Base-by-base conservation (phyloP, 2,329 filamentous ascomycete species). In the Periconia macrospinosa region DNA sequence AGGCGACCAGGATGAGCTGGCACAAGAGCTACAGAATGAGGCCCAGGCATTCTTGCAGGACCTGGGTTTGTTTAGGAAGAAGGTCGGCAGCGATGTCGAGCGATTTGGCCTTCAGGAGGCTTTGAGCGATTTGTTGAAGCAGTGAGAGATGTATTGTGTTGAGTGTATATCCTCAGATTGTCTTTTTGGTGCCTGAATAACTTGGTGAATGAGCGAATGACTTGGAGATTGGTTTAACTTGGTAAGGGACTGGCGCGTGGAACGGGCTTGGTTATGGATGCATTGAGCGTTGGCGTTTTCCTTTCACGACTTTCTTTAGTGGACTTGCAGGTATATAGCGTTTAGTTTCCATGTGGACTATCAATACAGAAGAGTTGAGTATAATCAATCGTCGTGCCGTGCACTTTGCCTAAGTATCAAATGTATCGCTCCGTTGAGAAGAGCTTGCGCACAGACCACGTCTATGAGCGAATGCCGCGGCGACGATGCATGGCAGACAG, bases 1-100 rank as follows among this genome's bases (percentile, higher is more conserved):
- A 45, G 84, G 84, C 41, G 81, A 82, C 41, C 65, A 79, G 40
- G 81, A 82, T 41, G 67, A 79, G 17, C 78, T 84, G 44, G 81
- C 80, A 0, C 69, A 76, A 40, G 81, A 92, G 57, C 83, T 92
- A 78, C 90, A 97, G 69, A 86, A 87, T n/a, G 86, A 91, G 67
- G 93, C 96, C 81, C 86, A 92, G 62, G 87, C 88, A 35, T 83
- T 97, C 67, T 79, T 99, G 59, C 86, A 86, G 62, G 92, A 97
- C 63, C 70, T 96, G 50, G 84, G 83, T 30, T 72, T 93, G 69
- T 95, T 96, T 77, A 88, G 88, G 72, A 86, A 86, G 66, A 97
- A 96, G 78, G 86, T 97, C 58, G 86, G 85, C 7, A 91, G 94
- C 65, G 94, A 97, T 71, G 84, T 89, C 72, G 78, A 78, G 52